These are phyloP conservation scores for Thyridium curvatum DNA, from an alignment of 2,329 filamentous ascomycete genomes.

Conservation along the genomic window DNA sequence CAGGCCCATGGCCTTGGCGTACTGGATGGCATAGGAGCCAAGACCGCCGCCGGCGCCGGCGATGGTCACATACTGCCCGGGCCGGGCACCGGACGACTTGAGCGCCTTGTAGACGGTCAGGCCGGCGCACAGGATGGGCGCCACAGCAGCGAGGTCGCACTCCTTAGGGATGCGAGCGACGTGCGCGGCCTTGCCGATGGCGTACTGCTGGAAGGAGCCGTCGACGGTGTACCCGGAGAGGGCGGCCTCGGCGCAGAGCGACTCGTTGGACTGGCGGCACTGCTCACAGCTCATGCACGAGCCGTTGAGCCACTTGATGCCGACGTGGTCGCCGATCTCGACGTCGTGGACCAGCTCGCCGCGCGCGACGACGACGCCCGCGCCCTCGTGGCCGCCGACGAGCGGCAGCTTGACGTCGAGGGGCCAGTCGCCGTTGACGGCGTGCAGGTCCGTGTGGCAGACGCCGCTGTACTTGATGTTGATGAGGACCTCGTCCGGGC, in stretches of 20 bases:
- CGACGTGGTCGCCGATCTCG: constrained; percentile 60
- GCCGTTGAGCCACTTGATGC: constrained; percentile 68
- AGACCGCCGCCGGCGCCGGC: constrained; percentile 72
- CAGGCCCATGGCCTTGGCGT: constrained; percentile 86
- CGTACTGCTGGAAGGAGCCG: constrained; percentile 69
- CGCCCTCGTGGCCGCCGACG: constrained; percentile 74
- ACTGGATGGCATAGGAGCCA: constrained; percentile 70
- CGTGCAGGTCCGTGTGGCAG: constrained; percentile 69
- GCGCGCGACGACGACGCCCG: constrained; percentile 82
- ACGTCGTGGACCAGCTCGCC: constrained; percentile 57
- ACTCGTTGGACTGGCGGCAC: constrained; percentile 61
- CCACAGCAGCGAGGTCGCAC: constrained; percentile 54
- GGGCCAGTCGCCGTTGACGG: constrained; percentile 86
- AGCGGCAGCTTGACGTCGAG: constrained; percentile 74
- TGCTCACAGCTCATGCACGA: constrained; percentile 63
- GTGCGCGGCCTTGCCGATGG: constrained; percentile 63
- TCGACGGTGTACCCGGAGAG: constrained; percentile 69
- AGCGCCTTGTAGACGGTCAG: constrained; percentile 74
- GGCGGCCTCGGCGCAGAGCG: constrained; percentile 55
- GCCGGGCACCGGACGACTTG: constrained; percentile 60
- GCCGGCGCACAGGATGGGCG: constrained; percentile 67
- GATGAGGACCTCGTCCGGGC: constrained; percentile 51
- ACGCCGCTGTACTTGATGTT: constrained; percentile 82
- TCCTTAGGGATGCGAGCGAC: constrained; percentile 61
- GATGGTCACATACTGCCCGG: constrained; percentile 66